Conservation (phyloP, 139 green algal species). For the Volvox reticuliferus region DNA sequence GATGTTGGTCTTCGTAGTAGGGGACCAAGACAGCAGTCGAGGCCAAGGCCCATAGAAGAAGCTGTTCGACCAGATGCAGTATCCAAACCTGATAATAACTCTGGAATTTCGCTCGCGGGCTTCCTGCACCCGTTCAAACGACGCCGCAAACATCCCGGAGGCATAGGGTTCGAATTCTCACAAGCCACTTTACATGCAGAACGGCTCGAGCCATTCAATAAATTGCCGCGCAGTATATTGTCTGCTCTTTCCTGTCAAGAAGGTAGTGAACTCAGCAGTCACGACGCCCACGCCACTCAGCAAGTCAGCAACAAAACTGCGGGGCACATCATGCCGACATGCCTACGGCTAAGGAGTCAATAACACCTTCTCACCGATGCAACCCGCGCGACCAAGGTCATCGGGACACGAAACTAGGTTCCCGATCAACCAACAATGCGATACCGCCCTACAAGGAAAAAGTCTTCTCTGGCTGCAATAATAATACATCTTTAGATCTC, state of each 20-base stretch:
- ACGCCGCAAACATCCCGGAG: no score
- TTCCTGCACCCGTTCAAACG: no score
- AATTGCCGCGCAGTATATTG: not conserved
- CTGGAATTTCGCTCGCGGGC: no score
- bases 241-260: not conserved
- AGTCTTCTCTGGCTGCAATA: conserved; percentile 7
- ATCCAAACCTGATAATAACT: no score
- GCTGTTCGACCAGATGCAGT: no score
- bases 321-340: conserved; percentile 5
- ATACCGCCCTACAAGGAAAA: not conserved
- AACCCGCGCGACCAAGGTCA: not conserved
- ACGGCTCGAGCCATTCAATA: not conserved
- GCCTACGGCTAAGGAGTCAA: not conserved
- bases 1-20: no score
- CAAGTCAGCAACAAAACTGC: conserved; percentile 40
- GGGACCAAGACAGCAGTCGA: no score
- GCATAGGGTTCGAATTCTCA: not conserved
- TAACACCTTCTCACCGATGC: not conserved
- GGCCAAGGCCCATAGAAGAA: no score
- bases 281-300: not conserved
- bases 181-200: conserved; percentile 32
- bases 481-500: conserved; percentile 41
- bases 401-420: not conserved
- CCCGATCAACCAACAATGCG: conserved; percentile 21
- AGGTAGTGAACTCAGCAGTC: not conserved